Conservation (phyloP, 768 basidiomycete genomes). For the Lentinula detonsa region DNA sequence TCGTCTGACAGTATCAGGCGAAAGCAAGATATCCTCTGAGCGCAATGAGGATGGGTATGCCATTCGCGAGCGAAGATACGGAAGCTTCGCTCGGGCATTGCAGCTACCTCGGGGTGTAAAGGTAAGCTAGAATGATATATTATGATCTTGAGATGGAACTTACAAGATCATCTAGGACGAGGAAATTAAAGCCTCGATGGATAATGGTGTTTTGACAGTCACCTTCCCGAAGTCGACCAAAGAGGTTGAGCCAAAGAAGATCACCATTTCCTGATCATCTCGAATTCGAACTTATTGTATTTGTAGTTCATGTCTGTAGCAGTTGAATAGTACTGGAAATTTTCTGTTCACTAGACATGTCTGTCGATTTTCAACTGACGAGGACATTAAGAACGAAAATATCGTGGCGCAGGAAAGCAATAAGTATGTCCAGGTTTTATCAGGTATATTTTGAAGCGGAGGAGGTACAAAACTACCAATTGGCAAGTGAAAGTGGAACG, state of each 20-base stretch:
- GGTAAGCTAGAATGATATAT: constrained; percentile 24
- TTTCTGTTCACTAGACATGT: too few species aligned
- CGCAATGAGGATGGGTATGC: constrained; percentile 34
- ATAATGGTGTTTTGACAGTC: not conserved
- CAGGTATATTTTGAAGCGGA: not conserved
- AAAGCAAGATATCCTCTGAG: constrained; percentile 29
- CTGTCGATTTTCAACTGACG: too few species aligned
- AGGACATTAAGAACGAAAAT: too few species aligned
- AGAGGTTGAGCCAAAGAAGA: not conserved
- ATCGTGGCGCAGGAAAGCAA: too few species aligned
- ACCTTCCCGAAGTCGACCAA: not conserved
- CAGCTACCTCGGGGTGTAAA: constrained; percentile 49
- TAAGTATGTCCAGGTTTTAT: not conserved
- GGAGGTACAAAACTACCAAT: constrained; percentile 31
- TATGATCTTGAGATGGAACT: not conserved
- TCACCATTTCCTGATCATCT: not conserved
- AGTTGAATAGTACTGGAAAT: too few species aligned
- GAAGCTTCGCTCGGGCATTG: constrained; percentile 40
- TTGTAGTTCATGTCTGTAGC: too few species aligned
- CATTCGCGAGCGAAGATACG: constrained; percentile 46
- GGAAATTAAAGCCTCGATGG: not conserved
- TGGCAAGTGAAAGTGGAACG: constrained; percentile 47
- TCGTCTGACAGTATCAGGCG: constrained; percentile 47
- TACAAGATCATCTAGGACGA: not conserved
- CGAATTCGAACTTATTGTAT: too few species aligned